Percentiles rank a stretch among this genome's conserved stretches.
These are phyloP conservation scores for Naegleria fowleri DNA, from an alignment of 208 protist species.

Conservation along the genomic window DNA sequence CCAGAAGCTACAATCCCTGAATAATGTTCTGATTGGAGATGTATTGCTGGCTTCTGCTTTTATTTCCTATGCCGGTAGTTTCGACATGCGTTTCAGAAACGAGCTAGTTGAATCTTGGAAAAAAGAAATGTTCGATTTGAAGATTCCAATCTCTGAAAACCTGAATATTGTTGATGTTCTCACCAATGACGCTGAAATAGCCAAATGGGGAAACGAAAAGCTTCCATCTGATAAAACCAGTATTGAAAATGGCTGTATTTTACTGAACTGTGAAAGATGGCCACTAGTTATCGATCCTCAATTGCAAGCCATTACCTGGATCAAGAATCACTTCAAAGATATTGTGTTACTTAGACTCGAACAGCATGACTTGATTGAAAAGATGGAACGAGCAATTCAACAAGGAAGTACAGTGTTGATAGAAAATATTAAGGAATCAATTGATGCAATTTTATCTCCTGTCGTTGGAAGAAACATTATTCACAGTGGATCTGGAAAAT, in stretches of 20 bases:
- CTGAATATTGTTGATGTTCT: conserved; percentile 47
- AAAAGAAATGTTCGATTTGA: conserved; percentile 42
- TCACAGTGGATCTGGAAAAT: conserved; percentile 37
- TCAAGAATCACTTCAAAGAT: conserved; percentile 48
- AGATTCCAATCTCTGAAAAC: conserved; percentile 51
- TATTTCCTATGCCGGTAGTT: conserved; percentile 74
- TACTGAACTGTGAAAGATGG: conserved; percentile 65
- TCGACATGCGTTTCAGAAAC: conserved; percentile 53
- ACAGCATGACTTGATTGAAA: conserved; percentile 31
- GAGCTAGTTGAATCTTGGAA: conserved; percentile 45
- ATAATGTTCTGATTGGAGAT: conserved; percentile 63
- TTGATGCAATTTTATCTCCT: conserved; percentile 77
- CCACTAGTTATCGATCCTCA: conserved; percentile 84
- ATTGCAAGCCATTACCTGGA: conserved; percentile 75
- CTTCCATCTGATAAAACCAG: conserved; percentile 75
- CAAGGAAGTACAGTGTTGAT: conserved; percentile 48
- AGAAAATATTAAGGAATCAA: conserved; percentile 65
- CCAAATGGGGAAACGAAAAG: conserved; percentile 61
- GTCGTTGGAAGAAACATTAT: conserved; percentile 60
- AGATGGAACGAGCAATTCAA: conserved; percentile 27
- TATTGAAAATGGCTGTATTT: conserved; percentile 73
- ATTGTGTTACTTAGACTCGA: conserved; percentile 3
- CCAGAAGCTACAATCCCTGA: conserved; percentile 44
- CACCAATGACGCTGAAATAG: conserved; percentile 56
- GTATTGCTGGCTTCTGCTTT: conserved; percentile 73